phyloP scores from a whole-genome alignment of 2,329 filamentous ascomycete species.

The Chalara sp. region DNA sequence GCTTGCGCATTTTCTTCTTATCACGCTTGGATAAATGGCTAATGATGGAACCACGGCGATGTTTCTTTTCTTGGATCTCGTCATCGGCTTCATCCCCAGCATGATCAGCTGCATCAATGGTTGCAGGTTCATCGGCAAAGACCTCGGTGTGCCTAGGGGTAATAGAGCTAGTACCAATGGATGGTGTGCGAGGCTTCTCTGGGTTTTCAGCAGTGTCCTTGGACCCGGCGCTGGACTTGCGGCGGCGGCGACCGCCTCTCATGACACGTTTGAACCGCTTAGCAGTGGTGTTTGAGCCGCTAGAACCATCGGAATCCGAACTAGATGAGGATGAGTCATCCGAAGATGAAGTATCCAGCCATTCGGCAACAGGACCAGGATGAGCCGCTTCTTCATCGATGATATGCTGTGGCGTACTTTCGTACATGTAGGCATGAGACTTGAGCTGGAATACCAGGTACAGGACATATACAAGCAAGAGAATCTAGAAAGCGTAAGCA shows the following conservation, averaged over 20 bases:
- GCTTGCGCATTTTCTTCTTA: slow-evolving; percentile 31
- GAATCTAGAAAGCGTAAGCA: slow-evolving; percentile 41
- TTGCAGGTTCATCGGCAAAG: slow-evolving; percentile 20
- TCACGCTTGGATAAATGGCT: slow-evolving; percentile 24
- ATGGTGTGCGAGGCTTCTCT: slow-evolving; percentile 34
- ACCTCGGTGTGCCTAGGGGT: slow-evolving; percentile 17
- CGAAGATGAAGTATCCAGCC: slow-evolving; percentile 64
- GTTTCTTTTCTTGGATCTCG: slow-evolving; percentile 29
- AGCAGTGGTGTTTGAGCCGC: slow-evolving; percentile 64
- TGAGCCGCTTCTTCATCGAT: slow-evolving; percentile 80
- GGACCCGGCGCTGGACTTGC: slow-evolving; percentile 72
- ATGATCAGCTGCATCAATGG: slow-evolving; percentile 40
- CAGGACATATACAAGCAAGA: slow-evolving; percentile 74
- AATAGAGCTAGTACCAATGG: slow-evolving; percentile 27
- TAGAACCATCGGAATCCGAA: slow-evolving; percentile 56
- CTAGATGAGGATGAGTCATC: slow-evolving; percentile 22
- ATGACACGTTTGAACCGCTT: slow-evolving; percentile 73
- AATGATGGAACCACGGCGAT: slow-evolving; percentile 21
- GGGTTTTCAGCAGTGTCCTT: slow-evolving; percentile 46
- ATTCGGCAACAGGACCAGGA: slow-evolving; percentile 75
- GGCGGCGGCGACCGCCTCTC: slow-evolving; percentile 49
- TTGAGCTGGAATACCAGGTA: slow-evolving; percentile 90
- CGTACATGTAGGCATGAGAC: slow-evolving; percentile 86
- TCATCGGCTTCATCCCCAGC: slow-evolving; percentile 39
- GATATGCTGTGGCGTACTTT: slow-evolving; percentile 84